These are phyloP conservation scores for Ceratobasidium sp. DNA, from an alignment of 1,284 basidiomycete species.

Conservation along the genomic window DNA sequence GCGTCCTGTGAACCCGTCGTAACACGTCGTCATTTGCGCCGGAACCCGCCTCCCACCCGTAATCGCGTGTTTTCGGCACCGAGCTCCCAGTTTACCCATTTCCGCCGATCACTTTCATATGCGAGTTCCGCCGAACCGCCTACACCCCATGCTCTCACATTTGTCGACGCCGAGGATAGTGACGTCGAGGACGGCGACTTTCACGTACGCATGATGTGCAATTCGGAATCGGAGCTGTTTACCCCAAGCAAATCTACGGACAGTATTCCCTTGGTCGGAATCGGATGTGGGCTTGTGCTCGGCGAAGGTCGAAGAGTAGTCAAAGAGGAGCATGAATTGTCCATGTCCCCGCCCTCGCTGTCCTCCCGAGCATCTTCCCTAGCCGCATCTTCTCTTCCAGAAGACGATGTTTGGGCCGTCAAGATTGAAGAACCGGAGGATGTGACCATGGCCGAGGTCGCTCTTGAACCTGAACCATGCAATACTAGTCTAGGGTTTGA, in stretches of 20 bases:
- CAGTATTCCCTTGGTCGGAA: conserved; percentile 10
- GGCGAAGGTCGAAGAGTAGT: conserved; percentile 4
- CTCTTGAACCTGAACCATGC: conserved; percentile 25
- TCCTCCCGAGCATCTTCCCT: conserved; percentile 31
- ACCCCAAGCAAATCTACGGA: conserved; percentile 4
- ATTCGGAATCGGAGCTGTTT: neutral
- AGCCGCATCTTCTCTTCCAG: conserved; percentile 27
- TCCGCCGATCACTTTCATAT: conserved; percentile 25
- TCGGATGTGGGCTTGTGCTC: conserved; percentile 13
- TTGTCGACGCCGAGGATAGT: conserved; percentile 49
- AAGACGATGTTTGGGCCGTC: conserved; percentile 35
- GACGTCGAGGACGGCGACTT: conserved; percentile 46
- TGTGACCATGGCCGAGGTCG: conserved; percentile 12
- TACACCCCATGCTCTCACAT: conserved; percentile 14
- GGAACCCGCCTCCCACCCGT: neutral
- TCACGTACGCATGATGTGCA: conserved; percentile 35
- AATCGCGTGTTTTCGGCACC: conserved; percentile 24
- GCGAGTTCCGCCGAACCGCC: neutral
- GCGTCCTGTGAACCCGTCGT: neutral
- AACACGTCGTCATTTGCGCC: conserved; percentile 1
- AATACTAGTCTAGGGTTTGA: conserved; percentile 23
- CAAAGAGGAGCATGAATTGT: conserved; percentile 21
- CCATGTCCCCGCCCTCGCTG: conserved; percentile 30
- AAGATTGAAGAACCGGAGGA: conserved; percentile 34
- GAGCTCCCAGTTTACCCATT: conserved; percentile 18